Evolutionary conservation across 192 early-diverging fungal genomes (phyloP).

Genomic region (Phycomyces blakesleeanus): DNA sequence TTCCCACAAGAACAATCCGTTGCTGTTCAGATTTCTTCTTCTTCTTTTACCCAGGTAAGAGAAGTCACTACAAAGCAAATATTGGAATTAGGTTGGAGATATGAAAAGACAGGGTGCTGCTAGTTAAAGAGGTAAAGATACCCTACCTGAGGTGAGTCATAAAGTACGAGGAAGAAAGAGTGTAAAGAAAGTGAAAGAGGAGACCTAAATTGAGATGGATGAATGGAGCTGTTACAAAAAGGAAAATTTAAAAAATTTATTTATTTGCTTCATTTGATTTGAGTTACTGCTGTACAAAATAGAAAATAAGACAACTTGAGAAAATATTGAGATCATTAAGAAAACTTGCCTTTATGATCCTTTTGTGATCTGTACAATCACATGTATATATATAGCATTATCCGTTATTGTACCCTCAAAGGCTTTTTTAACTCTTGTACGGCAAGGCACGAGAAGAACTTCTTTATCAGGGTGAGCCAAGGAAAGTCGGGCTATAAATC

Average conservation of each 20-base stretch:
- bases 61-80: constrained; percentile 20
- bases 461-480: not conserved
- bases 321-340: too few relatives aligned
- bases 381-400: too few relatives aligned
- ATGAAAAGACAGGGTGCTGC: too few relatives aligned
- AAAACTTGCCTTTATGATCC: too few relatives aligned
- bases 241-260: not conserved
- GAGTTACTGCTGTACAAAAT: too few relatives aligned
- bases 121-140: not conserved
- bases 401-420: too few relatives aligned
- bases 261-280: not conserved
- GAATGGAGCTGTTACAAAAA: not conserved
- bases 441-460: not conserved
- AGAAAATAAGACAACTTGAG: too few relatives aligned
- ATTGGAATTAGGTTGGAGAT: not conserved
- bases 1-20: not conserved
- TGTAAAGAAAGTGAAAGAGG: not conserved
- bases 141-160: constrained; percentile 29
- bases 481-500: not conserved
- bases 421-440: too few relatives aligned
- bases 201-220: not conserved
- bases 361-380: too few relatives aligned
- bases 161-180: constrained; percentile 8
- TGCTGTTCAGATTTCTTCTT: constrained; percentile 1
- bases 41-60: constrained; percentile 31